Evolutionary conservation across 1,284 basidiomycete genomes (phyloP), one percentile per base, ranked within the genome.

Genomic region (Sporisorium exsertum): DNA sequence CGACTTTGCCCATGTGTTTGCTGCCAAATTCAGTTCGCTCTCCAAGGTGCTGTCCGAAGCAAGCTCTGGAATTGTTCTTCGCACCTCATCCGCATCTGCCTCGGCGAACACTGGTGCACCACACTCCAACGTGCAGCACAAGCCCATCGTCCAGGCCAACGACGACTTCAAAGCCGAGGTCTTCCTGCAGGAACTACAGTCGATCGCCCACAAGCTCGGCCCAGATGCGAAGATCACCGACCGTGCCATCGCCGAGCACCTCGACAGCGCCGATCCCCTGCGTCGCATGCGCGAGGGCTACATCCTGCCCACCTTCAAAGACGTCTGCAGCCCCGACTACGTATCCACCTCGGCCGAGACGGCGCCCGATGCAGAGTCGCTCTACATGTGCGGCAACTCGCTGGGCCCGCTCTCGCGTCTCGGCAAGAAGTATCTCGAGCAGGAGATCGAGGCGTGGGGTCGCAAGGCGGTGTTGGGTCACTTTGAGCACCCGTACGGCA

Each of bases 371-470:
- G 76, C 64, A 35, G 53, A 68, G 27, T 66, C 90, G 84, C 90
- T 92, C 45, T 99, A 99, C 86, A 91, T 99, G 56, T 97, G 94
- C 86, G 97, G 96, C 50, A 99, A 99, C 87, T 97, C 95, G 47
- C 90, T 99, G 4, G 96, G 96, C 1, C 89, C 92, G 52, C 88
- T 95, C 79, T 90, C 92, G 47, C 93, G 91, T 84, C 88, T 90
- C 43, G 91, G 94, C 24, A 89, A 90, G 68, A 83, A 89, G 78
- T 88, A 94, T 59, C 87, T 99, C 33, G 87, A 92, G 78, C 91
- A 96, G 86, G 97, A 99, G 86, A 86, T 99, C 51, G 87, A 90
- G 56, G 91, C 92, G n/a, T 99, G 96, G 97, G 91, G 72, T 5
- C 56, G 62, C 26, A 72, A 95, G 78, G 95, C 90, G 16, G 95